Evolutionary conservation across 116 monocot genomes (phyloP).

Genomic region (Trichopus zeylanicus): DNA sequence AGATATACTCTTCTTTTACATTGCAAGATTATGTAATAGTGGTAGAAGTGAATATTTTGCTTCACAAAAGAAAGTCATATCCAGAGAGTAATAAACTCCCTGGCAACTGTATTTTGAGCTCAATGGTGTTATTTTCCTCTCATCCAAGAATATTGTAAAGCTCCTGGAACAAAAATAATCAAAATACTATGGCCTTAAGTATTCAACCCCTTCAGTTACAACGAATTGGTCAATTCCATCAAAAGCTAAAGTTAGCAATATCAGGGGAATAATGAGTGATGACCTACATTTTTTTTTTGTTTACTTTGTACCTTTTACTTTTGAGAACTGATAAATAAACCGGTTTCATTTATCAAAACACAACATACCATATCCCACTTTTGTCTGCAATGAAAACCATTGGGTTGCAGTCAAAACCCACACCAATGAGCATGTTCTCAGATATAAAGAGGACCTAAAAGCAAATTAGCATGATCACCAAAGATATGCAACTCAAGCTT

Average conservation of each 20-base stretch:
- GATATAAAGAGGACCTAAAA: conserved; percentile 87
- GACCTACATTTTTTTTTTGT: no score
- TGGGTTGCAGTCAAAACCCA: conserved; percentile 95
- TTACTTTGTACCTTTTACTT: no score
- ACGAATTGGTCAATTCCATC: no score
- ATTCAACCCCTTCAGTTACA: no score
- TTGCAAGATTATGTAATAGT: background rate
- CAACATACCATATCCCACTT: conserved; percentile 77
- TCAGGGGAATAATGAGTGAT: no score
- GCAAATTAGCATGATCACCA: background rate
- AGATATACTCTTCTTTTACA: no score
- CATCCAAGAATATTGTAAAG: conserved; percentile 64
- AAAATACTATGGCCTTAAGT: background rate
- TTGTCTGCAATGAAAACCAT: conserved; percentile 80
- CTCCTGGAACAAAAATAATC: conserved; percentile 38
- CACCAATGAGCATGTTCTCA: conserved; percentile 79
- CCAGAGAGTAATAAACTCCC: conserved; percentile 20
- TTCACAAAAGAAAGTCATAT: background rate
- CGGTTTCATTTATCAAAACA: background rate
- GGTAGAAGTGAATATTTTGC: background rate
- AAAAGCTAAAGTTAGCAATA: no score
- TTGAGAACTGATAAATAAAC: background rate
- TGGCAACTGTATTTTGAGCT: conserved; percentile 72
- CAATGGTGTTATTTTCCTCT: conserved; percentile 52
- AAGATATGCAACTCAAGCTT: conserved; percentile 3